Evolutionary conservation across 2,329 filamentous ascomycete species (phyloP), one percentile per base, ranked within the genome.

Genomic region (Paracoccidioides brasiliensis): DNA sequence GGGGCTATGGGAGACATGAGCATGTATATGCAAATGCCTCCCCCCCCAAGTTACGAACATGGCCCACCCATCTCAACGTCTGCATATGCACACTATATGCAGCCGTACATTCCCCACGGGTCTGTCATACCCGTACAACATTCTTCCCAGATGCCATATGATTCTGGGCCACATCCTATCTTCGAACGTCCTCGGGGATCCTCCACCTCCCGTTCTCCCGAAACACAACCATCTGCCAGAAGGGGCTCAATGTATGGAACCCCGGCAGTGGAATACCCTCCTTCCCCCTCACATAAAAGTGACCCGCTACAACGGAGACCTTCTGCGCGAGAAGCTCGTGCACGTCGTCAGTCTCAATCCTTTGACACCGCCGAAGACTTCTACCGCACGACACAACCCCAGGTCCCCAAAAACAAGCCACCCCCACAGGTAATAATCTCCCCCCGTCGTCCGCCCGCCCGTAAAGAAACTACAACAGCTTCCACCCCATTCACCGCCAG

Each of bases 351-450:
- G n/a, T 61, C 64, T 55, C 64, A 63, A 37, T 56, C 37, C 1
- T 54, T 63, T 50, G 64, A 67, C 9, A 65, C 62, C 14, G 70
- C 71, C 45, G 72, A 74, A 55, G 72, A 74, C 49, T 72, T 64
- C 53, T 71, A 72, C 57, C 68, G 63, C 53, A 73, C 74, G 70
- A 71, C 71, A 46, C 72, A 70, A 5, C 71, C 72, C n/a, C 66
- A 60, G 32, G 30, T 54, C 14, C 54, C 59, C 8, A 63, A 65
- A 53, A 52, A 62, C 22, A 67, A 62, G 52, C 57, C 62, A 35
- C 55, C 61, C 37, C 64, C 64, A 6, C 66, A 70, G 33, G 67
- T 72, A 35, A 70, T 71, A 55, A 67, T 68, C 1, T 64, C 69
- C 14, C 58, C 60, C 12, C 56, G 56, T 50, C 60, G 60, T 3